phyloP scores from a whole-genome alignment of 208 protist species.

The Leishmania tropica region DNA sequence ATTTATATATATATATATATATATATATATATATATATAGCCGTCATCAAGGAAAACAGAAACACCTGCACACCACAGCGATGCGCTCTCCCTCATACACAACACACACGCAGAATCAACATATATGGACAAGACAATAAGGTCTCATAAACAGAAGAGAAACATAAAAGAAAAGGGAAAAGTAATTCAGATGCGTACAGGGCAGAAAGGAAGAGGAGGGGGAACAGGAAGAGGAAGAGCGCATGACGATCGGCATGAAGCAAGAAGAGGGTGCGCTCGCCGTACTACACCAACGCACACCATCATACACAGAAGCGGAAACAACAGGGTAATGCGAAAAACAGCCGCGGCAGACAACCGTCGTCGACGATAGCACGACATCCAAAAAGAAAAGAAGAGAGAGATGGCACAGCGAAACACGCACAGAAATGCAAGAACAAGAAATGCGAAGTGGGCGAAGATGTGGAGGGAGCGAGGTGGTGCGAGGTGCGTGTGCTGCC shows the following conservation, averaged over 20 bases:
- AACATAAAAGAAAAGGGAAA: background rate
- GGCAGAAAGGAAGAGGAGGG: background rate
- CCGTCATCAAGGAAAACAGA: background rate
- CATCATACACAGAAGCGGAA: background rate
- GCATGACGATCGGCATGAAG: background rate
- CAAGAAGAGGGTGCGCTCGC: background rate
- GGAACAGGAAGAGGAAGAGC: background rate
- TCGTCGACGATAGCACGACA: background rate
- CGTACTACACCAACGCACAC: background rate
- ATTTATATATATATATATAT: background rate
- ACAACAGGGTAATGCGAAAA: background rate
- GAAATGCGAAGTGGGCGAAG: background rate
- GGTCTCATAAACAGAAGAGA: background rate
- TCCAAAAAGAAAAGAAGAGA: background rate
- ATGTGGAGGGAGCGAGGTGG: background rate
- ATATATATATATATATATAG: constrained; percentile 2
- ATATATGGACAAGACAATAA: background rate
- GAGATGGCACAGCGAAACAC: background rate
- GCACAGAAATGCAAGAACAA: background rate
- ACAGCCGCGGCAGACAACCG: background rate
- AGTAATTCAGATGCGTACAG: background rate
- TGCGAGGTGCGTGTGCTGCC: background rate
- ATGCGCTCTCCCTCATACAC: background rate
- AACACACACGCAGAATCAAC: background rate
- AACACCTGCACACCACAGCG: background rate